phyloP scores from a whole-genome alignment of 2,329 filamentous ascomycete genomes.

The Seiridium cupressi region DNA sequence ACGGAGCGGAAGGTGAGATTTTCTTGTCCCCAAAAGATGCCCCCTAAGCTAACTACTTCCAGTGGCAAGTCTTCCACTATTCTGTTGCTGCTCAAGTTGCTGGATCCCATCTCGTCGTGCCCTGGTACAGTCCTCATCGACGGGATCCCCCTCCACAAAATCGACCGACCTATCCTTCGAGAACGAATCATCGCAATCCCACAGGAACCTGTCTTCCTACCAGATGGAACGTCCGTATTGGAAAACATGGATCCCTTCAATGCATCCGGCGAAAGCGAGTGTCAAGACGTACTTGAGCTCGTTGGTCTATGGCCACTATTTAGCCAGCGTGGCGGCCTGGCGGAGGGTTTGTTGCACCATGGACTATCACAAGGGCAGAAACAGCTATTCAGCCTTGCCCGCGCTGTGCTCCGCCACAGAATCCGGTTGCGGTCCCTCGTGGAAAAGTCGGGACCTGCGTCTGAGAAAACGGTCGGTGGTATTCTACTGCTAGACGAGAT shows the following conservation, averaged over 20 bases:
- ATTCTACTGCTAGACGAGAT: background rate
- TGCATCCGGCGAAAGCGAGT: constrained; percentile 29
- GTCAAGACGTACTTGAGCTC: constrained; percentile 30
- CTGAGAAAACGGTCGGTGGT: background rate
- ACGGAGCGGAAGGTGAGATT: constrained; percentile 13
- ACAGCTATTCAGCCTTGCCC: constrained; percentile 62
- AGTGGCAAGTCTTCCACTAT: constrained; percentile 44
- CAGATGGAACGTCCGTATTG: constrained; percentile 37
- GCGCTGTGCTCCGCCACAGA: constrained; percentile 49
- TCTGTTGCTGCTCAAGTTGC: constrained; percentile 36
- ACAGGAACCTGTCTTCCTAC: constrained; percentile 53
- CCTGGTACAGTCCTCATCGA: constrained; percentile 40
- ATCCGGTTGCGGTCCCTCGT: background rate
- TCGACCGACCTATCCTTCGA: constrained; percentile 42
- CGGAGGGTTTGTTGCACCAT: constrained; percentile 40
- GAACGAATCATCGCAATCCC: constrained; percentile 49
- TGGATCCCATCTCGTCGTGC: constrained; percentile 29
- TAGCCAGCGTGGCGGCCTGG: constrained; percentile 30
- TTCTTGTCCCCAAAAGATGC: background rate
- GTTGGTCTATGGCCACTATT: constrained; percentile 33
- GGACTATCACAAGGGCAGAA: constrained; percentile 57
- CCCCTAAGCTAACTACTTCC: background rate
- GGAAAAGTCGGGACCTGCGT: too few relatives aligned
- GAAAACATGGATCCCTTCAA: constrained; percentile 41
- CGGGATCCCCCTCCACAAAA: constrained; percentile 27